These are phyloP conservation scores for Selaginella moellendorffii DNA, from an alignment of 75 land plant genomes.

Conservation along the genomic window DNA sequence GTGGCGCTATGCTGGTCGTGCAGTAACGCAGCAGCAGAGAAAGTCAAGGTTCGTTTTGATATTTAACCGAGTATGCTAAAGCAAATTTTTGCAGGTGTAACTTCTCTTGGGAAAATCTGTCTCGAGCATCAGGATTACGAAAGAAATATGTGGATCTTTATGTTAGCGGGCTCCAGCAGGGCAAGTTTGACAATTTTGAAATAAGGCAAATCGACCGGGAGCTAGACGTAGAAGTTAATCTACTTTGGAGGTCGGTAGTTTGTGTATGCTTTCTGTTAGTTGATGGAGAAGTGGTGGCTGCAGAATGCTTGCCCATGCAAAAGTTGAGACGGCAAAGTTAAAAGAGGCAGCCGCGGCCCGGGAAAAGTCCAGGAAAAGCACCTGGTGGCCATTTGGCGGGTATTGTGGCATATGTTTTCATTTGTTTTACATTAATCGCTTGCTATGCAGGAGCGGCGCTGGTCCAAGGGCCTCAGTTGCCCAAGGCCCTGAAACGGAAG, in stretches of 20 bases:
- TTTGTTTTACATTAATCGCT: neutral
- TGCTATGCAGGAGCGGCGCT: neutral
- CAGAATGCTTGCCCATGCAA: slow-evolving; percentile 94
- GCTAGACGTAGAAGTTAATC: slow-evolving; percentile 81
- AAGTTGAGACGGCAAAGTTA: slow-evolving; percentile 57
- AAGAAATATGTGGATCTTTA: slow-evolving; percentile 69
- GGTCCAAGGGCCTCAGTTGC: neutral
- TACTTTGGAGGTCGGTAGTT: slow-evolving; percentile 72
- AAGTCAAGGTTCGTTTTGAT: slow-evolving; percentile 17
- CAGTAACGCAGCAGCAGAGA: slow-evolving; percentile 53
- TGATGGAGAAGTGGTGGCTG: neutral
- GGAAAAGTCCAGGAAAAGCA: slow-evolving; percentile 36
- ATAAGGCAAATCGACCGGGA: slow-evolving; percentile 61
- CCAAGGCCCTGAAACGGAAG: neutral
- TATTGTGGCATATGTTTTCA: slow-evolving; percentile 11
- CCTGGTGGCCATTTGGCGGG: slow-evolving; percentile 82
- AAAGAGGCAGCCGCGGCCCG: slow-evolving; percentile 55
- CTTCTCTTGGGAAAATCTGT: slow-evolving; percentile 64
- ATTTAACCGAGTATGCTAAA: neutral
- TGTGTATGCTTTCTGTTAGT: neutral
- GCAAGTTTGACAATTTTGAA: slow-evolving; percentile 28
- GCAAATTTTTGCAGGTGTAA: slow-evolving; percentile 28
- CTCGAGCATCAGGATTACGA: slow-evolving; percentile 52
- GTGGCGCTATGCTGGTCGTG: slow-evolving; percentile 88
- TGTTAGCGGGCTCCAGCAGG: too few relatives aligned